Base-by-base conservation (phyloP, 2,329 filamentous ascomycete genomes). In the Pseudogymnoascus sp. region DNA sequence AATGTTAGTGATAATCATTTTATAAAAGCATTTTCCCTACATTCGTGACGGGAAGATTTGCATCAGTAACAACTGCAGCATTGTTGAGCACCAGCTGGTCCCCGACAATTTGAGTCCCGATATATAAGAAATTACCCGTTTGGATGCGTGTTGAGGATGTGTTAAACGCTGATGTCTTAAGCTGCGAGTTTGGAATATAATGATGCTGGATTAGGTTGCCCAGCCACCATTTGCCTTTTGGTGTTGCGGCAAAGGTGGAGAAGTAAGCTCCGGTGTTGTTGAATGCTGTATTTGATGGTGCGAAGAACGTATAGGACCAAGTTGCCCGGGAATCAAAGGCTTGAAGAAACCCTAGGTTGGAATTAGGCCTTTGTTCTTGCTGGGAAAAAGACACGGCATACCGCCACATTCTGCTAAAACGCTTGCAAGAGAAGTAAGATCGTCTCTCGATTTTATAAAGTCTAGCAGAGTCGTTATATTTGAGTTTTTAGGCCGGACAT, bases 241-340 rank as follows among this genome's bases (percentile, higher is more conserved):
- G 66, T 6, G 72, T 71, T 14, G 47, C 61, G n/a, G 64, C 64
- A 54, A 66, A 71, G 2, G 68, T 73, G 5, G 66, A 64, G 39
- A 69, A 73, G 62, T 73, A 73, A 36, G 68, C 39, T 1, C 71
- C 70, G 0, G 71, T 73, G 31, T 71, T 66, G 14, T 68, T 67
- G 57, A 75, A 74, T 8, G 72, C 72, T 2, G 67, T 66, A 37
- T 74, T 68, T 1, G 69, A 71, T 3, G 71, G 71, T 2, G 71
- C 72, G 54, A 74, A 74, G 63, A 74, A 73, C 23, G 70, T 73
- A 51, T 69, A 75, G 16, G 69, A 67, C 69, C 69, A 74, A 0
- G 64, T 67, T 1, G 70, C 65, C 7, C 62, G 60, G 1, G 71
- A 73, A 57, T 69, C 64, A 60, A 75, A 73, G 5, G 72, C 72